Base-by-base conservation (phyloP, 1,139 yeast genomes). In the Ogataea hybrid region DNA sequence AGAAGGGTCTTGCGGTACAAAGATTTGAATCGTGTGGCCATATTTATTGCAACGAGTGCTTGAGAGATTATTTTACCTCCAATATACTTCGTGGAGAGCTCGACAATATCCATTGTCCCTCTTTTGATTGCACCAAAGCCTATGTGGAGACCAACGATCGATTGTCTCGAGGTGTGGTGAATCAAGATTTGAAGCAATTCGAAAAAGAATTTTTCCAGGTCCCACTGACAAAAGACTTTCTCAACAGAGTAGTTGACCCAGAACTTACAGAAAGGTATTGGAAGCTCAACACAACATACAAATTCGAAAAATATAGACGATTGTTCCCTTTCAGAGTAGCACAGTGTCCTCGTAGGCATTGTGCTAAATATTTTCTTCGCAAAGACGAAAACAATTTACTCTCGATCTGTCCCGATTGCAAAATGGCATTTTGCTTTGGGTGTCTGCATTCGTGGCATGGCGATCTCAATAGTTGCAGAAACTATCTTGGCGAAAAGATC, bases 401-500 rank as follows among this genome's bases (percentile, higher is more conserved):
- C 47, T 70, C 79, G 7, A 67, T 73, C 14, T 82, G 90, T 51
- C 64, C 70, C 0, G 51, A 58, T 8, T 82, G 88, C 57, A 59
- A 64, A 11, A 69, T 73, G 53, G 82, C 84, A 2, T 82, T 79
- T 53, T 82, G 89, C 55, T 68, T 69, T 47, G 70, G 69, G 27
- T 82, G 89, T 57, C 61, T 69, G 11, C 79, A 75, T 48, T 77
- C 85, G 2, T 81, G 85, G 82, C 90, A 82, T 60, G 85, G 86
- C 2, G 63, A 71, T 15, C 71, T 67, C 43, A 72, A 74, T 41
- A 53, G 59, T 20, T 79, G 85, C 54, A 67, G 69, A 12, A 59
- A 54, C 31, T 59, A 58, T 30, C 43, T 65, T 17, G 59, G 48
- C 3, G 50, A 61, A 17, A 60, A 55, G 1, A 70, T 81, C 4